Percentiles rank a stretch among this genome's conserved stretches.
phyloP scores from a whole-genome alignment of 257 asterid genomes.

The Hygrophila difformis region DNA sequence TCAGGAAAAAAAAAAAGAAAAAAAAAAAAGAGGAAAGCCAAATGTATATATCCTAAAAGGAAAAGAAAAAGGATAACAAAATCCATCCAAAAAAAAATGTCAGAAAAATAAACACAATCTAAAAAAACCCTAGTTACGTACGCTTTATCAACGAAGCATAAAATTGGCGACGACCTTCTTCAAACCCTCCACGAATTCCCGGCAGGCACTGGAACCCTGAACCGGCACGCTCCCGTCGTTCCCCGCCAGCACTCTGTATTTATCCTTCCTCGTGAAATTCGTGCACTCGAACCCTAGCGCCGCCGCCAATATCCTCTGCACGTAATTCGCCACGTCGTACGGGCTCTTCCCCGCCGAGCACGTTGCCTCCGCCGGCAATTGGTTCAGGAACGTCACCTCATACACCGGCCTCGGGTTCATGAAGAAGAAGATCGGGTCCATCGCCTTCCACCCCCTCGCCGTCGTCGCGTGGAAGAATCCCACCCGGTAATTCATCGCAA shows the following conservation, averaged over 20 bases:
- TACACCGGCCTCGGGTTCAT: conserved; percentile 87
- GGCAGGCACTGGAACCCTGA: conserved; percentile 17
- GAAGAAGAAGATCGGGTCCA: conserved; percentile 84
- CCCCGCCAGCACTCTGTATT: conserved; percentile 81
- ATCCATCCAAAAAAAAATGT: too few species aligned
- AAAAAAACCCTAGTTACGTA: too few species aligned
- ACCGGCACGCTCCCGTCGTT: conserved; percentile 65
- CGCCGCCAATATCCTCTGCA: conserved; percentile 74
- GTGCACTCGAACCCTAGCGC: conserved; percentile 94
- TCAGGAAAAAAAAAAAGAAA: too few species aligned
- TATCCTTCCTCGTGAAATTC: conserved; percentile 73
- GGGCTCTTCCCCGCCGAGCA: conserved; percentile 80
- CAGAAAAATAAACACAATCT: too few species aligned
- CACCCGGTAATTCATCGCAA: conserved; percentile 73
- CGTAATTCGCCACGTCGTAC: conserved; percentile 83
- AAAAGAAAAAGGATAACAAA: too few species aligned
- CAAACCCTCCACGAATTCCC: conserved; percentile 17
- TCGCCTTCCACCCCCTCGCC: conserved; percentile 78
- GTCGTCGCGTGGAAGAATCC: conserved; percentile 87
- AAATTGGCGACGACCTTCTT: conserved; percentile 42
- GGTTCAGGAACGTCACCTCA: conserved; percentile 71
- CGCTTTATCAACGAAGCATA: conserved; percentile 24
- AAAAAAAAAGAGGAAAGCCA: too few species aligned
- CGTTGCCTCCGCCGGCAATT: conserved; percentile 75
- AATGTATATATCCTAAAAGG: too few species aligned